Conservation (phyloP, 352 stramenopile species). For the Phytophthora foliorum region DNA sequence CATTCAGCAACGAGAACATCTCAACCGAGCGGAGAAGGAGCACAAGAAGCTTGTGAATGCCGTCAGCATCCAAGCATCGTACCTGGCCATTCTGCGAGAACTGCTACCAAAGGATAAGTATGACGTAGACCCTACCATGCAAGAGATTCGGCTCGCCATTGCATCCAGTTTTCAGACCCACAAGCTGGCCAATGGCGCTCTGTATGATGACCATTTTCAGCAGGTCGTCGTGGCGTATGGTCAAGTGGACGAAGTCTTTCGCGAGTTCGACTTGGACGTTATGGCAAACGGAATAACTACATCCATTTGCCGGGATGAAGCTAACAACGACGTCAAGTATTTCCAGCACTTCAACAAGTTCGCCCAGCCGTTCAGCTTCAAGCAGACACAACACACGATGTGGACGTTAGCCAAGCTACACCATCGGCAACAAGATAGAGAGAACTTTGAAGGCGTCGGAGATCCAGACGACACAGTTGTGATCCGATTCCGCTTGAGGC, state of each 20-base stretch:
- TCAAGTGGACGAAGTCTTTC: slow-evolving; percentile 16
- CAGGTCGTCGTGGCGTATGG: slow-evolving; percentile 20
- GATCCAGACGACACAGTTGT: slow-evolving; percentile 37
- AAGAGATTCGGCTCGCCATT: neutral
- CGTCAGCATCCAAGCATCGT: slow-evolving; percentile 10
- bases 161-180: slow-evolving; percentile 9
- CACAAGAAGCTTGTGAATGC: slow-evolving; percentile 3
- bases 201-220: slow-evolving; percentile 22
- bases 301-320: neutral
- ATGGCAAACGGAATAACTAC: slow-evolving; percentile 1
- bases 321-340: slow-evolving; percentile 1
- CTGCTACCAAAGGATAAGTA: slow-evolving; percentile 3
- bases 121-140: neutral
- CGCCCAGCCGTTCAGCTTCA: slow-evolving; percentile 29
- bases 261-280: neutral
- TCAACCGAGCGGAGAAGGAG: neutral
- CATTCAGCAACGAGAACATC: neutral
- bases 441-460: slow-evolving; percentile 25
- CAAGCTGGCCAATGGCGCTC: slow-evolving; percentile 2
- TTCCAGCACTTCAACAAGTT: slow-evolving; percentile 31
- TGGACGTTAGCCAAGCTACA: slow-evolving; percentile 24
- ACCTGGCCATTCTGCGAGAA: neutral
- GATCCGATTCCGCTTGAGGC: slow-evolving; percentile 30
- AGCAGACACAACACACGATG: slow-evolving; percentile 20
- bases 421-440: slow-evolving; percentile 27